Evolutionary conservation across 2,329 filamentous ascomycete genomes (phyloP), one percentile per base, ranked within the genome.

Genomic region (Neoarthrinium moseri): DNA sequence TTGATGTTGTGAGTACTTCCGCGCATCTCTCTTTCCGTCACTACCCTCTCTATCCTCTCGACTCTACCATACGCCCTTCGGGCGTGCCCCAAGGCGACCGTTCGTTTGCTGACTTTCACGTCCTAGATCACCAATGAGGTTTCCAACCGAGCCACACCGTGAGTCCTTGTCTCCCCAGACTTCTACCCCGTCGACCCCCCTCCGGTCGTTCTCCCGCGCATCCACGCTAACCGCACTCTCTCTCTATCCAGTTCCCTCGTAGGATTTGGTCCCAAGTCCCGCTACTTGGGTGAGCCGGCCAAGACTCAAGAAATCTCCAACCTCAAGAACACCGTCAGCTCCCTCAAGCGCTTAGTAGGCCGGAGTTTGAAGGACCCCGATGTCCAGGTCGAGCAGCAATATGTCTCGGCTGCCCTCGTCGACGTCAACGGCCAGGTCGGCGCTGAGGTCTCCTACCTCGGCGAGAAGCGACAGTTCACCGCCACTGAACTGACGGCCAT

Each of bases 281-380:
- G 94, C 76, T 95, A 95, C 69, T 81, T 99, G 56, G 94, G 94
- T 57, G 94, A 99, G 77, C 73, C 89, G 47, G 94, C 94, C 58
- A 97, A 97, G 83, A 97, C 92, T 57, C 92, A 96, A 75, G 94
- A 99, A 75, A 95, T 96, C 67, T 96, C 92, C 65, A 99, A 99
- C 80, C 84, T 97, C 64, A 99, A 97, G 80, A 99, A 99, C 81
- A 99, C 94, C 58, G 89, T 99, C 73, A 79, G 83, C 69, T 91
- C 84, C 57, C 81, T 99, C 62, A 96, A 96, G 77, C 89, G 94
- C 63, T 85, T 99, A 59, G 87, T 87, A 64, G 94, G 94, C 65
- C 90, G 94, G 66, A 78, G 81, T 52, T 80, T 92, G 72, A 86
- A 79, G 68, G 94, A 99, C 66, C 91, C 94, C 65, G 94, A 99